These are phyloP conservation scores for Whalleya microplaca DNA, from an alignment of 2,329 filamentous ascomycete species.

Conservation along the genomic window DNA sequence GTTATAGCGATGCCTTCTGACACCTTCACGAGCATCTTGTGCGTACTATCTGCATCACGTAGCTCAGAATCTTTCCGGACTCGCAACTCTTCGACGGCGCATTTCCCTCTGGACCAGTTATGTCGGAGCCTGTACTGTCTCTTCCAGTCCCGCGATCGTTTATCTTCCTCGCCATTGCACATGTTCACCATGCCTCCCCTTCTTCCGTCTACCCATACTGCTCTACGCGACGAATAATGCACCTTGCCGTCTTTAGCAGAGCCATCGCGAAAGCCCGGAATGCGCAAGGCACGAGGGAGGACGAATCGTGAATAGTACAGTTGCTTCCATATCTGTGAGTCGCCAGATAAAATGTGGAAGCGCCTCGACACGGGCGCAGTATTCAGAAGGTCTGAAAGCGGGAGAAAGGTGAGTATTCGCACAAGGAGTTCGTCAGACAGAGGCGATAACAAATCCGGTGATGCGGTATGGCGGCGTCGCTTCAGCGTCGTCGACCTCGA, in stretches of 20 bases:
- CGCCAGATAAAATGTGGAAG: slow-evolving; percentile 72
- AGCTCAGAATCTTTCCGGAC: slow-evolving; percentile 29
- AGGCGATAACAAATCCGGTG: slow-evolving; percentile 65
- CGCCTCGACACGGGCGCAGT: slow-evolving; percentile 71
- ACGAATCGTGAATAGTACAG: slow-evolving; percentile 90
- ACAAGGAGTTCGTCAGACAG: slow-evolving; percentile 89
- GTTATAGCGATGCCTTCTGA: slow-evolving; percentile 78
- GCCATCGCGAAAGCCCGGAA: slow-evolving; percentile 64
- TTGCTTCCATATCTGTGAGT: slow-evolving; percentile 89
- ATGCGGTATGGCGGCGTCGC: slow-evolving; percentile 40
- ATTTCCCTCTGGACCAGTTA: slow-evolving; percentile 87
- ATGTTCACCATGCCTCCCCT: slow-evolving; percentile 55
- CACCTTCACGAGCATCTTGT: slow-evolving; percentile 75
- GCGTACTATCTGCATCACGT: slow-evolving; percentile 42
- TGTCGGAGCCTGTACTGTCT: slow-evolving; percentile 83
- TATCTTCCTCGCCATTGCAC: slow-evolving; percentile 49
- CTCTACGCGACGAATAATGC: slow-evolving; percentile 49
- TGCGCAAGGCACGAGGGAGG: slow-evolving; percentile 74
- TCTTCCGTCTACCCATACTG: slow-evolving; percentile 52
- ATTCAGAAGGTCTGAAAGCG: slow-evolving; percentile 67
- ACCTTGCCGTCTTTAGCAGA: slow-evolving; percentile 41
- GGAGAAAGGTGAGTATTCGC: slow-evolving; percentile 79
- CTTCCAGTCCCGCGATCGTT: slow-evolving; percentile 46
- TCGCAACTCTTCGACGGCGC: slow-evolving; percentile 76
- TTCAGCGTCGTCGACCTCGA: slow-evolving; percentile 41